A percentile compares a stretch with the other conserved stretches of the same genome.
phyloP scores from a whole-genome alignment of 306 rosid species.

The Lathyrus sativus region DNA sequence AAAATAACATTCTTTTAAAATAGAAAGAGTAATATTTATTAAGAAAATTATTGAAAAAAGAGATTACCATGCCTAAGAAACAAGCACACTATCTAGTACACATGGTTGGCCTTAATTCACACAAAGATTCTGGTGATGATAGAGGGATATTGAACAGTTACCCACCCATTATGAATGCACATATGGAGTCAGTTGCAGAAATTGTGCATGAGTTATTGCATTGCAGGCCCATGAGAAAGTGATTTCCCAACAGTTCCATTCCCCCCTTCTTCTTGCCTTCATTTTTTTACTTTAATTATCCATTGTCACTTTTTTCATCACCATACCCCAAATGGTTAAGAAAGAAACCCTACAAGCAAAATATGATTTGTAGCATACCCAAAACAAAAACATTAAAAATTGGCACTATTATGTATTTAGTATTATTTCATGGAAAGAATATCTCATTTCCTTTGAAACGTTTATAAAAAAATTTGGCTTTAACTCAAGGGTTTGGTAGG shows the following conservation, averaged over 20 bases:
- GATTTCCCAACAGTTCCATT: constrained; percentile 35
- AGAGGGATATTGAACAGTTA: constrained; percentile 37
- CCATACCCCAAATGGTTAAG: constrained; percentile 9
- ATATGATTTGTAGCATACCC: constrained; percentile 1
- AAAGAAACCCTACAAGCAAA: constrained; percentile 22
- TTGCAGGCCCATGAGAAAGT: constrained; percentile 39
- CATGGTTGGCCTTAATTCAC: constrained; percentile 37
- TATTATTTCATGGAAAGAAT: not conserved
- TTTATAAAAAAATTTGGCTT: no score
- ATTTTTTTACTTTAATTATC: constrained; percentile 5
- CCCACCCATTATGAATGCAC: constrained; percentile 38
- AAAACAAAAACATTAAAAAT: not conserved
- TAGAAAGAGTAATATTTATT: no score
- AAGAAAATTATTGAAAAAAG: no score
- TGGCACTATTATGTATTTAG: constrained; percentile 1
- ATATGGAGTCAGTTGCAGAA: constrained; percentile 38
- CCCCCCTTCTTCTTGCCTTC: not conserved
- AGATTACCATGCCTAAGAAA: no score
- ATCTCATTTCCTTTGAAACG: no score
- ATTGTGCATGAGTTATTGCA: constrained; percentile 41
- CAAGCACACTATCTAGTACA: not conserved
- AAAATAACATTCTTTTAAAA: no score
- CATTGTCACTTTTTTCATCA: constrained; percentile 19
- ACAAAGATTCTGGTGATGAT: constrained; percentile 38
- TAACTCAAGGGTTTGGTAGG: no score